Base-by-base conservation (phyloP, 1,284 basidiomycete species). In the Naganishia sp. region DNA sequence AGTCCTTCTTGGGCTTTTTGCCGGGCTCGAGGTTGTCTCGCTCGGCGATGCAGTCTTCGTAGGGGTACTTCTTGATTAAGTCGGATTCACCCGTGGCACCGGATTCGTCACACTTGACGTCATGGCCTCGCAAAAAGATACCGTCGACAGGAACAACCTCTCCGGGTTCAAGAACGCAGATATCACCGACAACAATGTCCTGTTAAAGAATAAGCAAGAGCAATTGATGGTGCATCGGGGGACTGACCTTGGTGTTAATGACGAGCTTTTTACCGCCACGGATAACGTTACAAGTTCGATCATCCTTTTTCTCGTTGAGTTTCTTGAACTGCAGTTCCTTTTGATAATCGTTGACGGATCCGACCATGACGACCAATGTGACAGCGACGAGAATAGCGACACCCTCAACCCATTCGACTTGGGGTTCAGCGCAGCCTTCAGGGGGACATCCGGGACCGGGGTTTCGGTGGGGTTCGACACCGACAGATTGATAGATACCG, bases 131-230 rank as follows among this genome's bases (percentile, higher is more conserved):
- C 35, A 99, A 81, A 81, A 96, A 96, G 74, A 99, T 84, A 69
- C 95, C 95, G 75, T 99, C 96, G 78, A 92, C 94, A 52, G 95
- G 94, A 10, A 98, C 77, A 67, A 98, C 88, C 79, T 99, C 96
- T 72, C 95, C 96, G 1, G 96, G 93, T 80, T 98, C 94, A 42
- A 99, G 78, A 46, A 92, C 81, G 23, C 91, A 90, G 69, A 99
- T 84, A 74, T 99, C 95, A 55, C 95, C 95, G 42, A 98, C 96
- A 47, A 97, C 85, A 21, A 98, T 86, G 68, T 97, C 88, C 85
- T 91, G 76, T 53, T 72, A 56, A 67, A 43, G 60, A 49, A 25
- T 63, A 61, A 35, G 49, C 35, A 51, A 43, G n/a, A 47, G 28
- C 52, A 57, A 25, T 21, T 25, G 23, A 18, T 11, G 6, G 10